phyloP scores from a whole-genome alignment of 164 flowering plant species.

The Macadamia integrifolia region DNA sequence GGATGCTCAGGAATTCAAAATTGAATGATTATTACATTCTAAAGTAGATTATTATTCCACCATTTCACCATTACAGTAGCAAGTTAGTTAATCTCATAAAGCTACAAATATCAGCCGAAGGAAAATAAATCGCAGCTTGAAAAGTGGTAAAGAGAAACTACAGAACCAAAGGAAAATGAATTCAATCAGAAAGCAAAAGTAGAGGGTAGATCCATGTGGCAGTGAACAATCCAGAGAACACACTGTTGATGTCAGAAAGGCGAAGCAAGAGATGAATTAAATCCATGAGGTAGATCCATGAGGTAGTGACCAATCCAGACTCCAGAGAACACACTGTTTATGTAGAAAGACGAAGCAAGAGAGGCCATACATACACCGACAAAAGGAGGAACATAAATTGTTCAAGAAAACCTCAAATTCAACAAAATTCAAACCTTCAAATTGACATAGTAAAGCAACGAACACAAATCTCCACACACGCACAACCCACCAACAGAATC shows the following conservation, averaged over 20 bases:
- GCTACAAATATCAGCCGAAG: too few relatives aligned
- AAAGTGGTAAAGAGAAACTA: too few relatives aligned
- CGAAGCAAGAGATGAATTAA: background rate
- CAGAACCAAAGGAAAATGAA: too few relatives aligned
- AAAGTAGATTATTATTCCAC: too few relatives aligned
- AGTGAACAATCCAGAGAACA: background rate
- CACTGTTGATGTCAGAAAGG: background rate
- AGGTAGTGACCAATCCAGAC: background rate
- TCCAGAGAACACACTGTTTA: background rate
- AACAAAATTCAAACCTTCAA: background rate
- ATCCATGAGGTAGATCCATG: background rate
- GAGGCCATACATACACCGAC: background rate
- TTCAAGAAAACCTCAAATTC: constrained; percentile 2
- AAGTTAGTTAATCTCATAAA: too few relatives aligned
- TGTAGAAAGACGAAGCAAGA: background rate
- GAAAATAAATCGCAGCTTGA: too few relatives aligned
- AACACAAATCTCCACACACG: background rate
- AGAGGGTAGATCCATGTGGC: background rate
- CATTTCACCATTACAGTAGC: too few relatives aligned
- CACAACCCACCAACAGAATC: constrained; percentile 8
- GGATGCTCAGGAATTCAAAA: too few relatives aligned
- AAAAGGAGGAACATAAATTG: background rate
- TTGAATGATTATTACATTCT: too few relatives aligned
- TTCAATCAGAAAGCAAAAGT: too few relatives aligned
- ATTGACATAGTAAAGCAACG: background rate